Base-by-base conservation (phyloP, 2,329 filamentous ascomycete genomes). In the Aspergillus pseudonomiae region DNA sequence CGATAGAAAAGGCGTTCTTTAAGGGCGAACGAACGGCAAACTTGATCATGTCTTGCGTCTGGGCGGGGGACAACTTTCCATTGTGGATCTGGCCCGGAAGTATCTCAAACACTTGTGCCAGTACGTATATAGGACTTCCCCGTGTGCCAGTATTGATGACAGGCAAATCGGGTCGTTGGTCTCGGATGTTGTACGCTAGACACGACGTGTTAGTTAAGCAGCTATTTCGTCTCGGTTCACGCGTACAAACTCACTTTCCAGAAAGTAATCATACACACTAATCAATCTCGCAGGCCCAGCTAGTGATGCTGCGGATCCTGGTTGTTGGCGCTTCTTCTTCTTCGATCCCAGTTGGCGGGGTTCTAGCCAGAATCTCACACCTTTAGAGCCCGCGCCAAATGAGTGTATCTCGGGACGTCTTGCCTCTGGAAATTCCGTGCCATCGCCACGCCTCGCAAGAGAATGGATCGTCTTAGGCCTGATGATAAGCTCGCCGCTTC, bases 131-230 rank as follows among this genome's bases (percentile, higher is more conserved):
- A 0, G 89, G 88, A n/a, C 82, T 84, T 0, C 78, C 73, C 0
- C 67, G 66, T 9, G 77, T 85, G 1, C 89, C 89, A 32, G 89
- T 79, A 70, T 93, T 92, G 66, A 93, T 75, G 0, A 91, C 79
- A 0, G 90, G 88, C 1, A 82, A 74, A 6, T 80, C 67, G 0
- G 71, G 70, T 7, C 63, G 12, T 5, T 78, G 68, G 1, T 75
- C 60, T 0, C 65, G 65, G 56, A 83, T 79, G 2, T 54, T 50
- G 64, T 72, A 80, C 71, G 9, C 77, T 83, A 70, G 6, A 24
- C 6, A 21, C 26, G 26, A 10, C 12, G 28, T 19, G 28, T 52
- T 34, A 52, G 9, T 32, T 21, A 28, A n/a, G 16, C 10, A 6
- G 4, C 10, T 32, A 19, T 11, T 7, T 34, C 11, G 28, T 34